These are phyloP conservation scores for Zymoseptoria ardabiliae DNA, from an alignment of 2,329 filamentous ascomycete genomes.

Conservation along the genomic window DNA sequence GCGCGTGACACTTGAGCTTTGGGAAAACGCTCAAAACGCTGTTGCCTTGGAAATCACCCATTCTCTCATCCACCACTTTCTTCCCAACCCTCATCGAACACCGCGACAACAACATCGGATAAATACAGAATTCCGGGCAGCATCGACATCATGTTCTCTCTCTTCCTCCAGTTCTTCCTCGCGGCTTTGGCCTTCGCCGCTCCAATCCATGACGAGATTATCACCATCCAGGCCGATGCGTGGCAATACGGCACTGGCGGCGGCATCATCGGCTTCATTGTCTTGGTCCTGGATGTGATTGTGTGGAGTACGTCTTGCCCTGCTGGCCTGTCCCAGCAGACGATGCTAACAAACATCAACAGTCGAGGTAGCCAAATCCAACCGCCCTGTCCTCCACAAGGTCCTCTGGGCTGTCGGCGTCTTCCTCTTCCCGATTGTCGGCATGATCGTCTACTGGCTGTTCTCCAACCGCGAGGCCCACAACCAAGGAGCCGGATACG, in stretches of 20 bases:
- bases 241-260: conserved; percentile 57
- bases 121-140: background rate
- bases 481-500: conserved; percentile 48
- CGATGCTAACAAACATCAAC: conserved; percentile 11
- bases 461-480: conserved; percentile 56
- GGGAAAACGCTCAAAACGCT: background rate
- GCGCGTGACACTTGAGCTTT: background rate
- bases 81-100: no score
- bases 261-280: conserved; percentile 54
- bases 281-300: conserved; percentile 56
- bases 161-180: conserved; percentile 49
- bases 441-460: conserved; percentile 56
- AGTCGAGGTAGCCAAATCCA: conserved; percentile 61
- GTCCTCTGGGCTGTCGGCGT: conserved; percentile 56
- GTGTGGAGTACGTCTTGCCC: conserved; percentile 48
- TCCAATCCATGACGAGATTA: conserved; percentile 17
- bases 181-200: conserved; percentile 46
- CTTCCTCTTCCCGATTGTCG: conserved; percentile 57
- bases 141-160: conserved; percentile 24
- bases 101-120: background rate
- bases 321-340: background rate
- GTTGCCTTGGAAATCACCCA: background rate
- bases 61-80: background rate
- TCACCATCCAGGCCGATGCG: conserved; percentile 35
- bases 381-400: conserved; percentile 51